A percentile compares a stretch with the other conserved stretches of the same genome.
Conservation (phyloP, 148 eudicot species). For the Euryodendron excelsum region DNA sequence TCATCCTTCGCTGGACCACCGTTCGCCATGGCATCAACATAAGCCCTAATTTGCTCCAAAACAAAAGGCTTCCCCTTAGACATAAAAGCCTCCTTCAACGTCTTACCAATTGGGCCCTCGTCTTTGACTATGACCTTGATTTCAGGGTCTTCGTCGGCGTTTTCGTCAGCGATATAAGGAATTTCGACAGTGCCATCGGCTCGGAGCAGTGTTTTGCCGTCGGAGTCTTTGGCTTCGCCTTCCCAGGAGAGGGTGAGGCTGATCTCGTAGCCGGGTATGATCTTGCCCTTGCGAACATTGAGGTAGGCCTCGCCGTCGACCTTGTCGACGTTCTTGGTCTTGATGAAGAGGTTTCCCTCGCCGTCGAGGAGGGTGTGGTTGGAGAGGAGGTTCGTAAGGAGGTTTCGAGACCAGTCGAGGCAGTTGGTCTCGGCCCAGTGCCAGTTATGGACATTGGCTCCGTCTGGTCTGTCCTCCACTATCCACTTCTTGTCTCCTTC, state of each 20-base stretch:
- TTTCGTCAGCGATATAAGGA: constrained; percentile 80
- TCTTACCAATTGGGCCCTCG: constrained; percentile 55
- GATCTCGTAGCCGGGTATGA: constrained; percentile 90
- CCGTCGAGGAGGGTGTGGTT: constrained; percentile 49
- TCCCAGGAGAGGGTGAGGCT: constrained; percentile 48
- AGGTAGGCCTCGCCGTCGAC: constrained; percentile 85
- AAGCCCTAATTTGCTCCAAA: constrained; percentile 62
- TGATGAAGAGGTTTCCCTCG: constrained; percentile 50
- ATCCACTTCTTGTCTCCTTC: constrained; percentile 97
- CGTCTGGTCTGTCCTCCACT: constrained; percentile 81
- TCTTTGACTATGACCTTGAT: constrained; percentile 51
- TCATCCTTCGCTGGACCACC: constrained; percentile 91
- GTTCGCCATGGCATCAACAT: constrained; percentile 70
- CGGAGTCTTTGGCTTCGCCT: constrained; percentile 60
- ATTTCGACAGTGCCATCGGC: constrained; percentile 59
- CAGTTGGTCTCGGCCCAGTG: constrained; percentile 97
- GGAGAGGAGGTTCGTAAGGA: constrained; percentile 45
- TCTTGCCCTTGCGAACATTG: constrained; percentile 85
- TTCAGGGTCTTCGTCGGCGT: constrained; percentile 79
- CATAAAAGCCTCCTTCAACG: constrained; percentile 62
- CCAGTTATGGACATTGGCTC: constrained; percentile 97
- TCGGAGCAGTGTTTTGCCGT: constrained; percentile 26
- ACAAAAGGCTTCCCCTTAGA: constrained; percentile 58
- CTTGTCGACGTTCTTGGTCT: constrained; percentile 39
- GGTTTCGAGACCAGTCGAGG: constrained; percentile 64